These are phyloP conservation scores for Penicillium brevicompactum DNA, from an alignment of 2,329 filamentous ascomycete genomes.

Conservation along the genomic window DNA sequence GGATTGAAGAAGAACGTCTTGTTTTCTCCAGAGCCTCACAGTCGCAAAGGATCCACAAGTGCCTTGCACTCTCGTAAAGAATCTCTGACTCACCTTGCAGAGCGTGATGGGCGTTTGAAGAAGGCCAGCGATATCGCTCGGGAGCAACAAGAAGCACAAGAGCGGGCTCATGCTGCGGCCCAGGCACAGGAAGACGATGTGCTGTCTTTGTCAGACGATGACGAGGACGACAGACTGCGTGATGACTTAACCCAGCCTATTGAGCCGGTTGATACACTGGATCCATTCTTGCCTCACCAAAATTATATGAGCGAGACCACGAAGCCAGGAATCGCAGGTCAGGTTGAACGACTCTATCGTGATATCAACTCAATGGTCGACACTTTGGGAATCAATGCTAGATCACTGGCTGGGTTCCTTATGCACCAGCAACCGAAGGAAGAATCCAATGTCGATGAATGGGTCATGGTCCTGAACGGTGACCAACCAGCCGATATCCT, in stretches of 20 bases:
- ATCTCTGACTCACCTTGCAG: slow-evolving; percentile 36
- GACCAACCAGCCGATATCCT: slow-evolving; percentile 68
- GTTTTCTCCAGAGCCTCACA: slow-evolving; percentile 29
- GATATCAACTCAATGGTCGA: slow-evolving; percentile 81
- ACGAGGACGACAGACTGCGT: slow-evolving; percentile 51
- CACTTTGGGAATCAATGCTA: slow-evolving; percentile 82
- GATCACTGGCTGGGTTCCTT: slow-evolving; percentile 63
- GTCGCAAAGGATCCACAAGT: slow-evolving; percentile 38
- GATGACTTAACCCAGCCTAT: slow-evolving; percentile 47
- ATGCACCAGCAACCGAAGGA: slow-evolving; percentile 45
- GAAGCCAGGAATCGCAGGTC: slow-evolving; percentile 52
- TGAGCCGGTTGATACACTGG: slow-evolving; percentile 46
- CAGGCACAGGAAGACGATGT: slow-evolving; percentile 36
- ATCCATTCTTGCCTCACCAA: slow-evolving; percentile 53
- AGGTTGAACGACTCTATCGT: slow-evolving; percentile 53
- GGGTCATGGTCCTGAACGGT: slow-evolving; percentile 42
- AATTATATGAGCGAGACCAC: slow-evolving; percentile 47
- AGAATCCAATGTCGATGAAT: slow-evolving; percentile 54
- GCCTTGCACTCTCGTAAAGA: slow-evolving; percentile 45
- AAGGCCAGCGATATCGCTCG: slow-evolving; percentile 26
- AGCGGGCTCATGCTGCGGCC: slow-evolving; percentile 34
- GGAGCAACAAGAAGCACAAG: slow-evolving; percentile 33
- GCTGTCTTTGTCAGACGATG: slow-evolving; percentile 46
- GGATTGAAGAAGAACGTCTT: slow-evolving; percentile 30
- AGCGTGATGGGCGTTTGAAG: slow-evolving; percentile 28